Base-by-base conservation (phyloP, 2,329 filamentous ascomycete genomes). In the Blumeria graminis region DNA sequence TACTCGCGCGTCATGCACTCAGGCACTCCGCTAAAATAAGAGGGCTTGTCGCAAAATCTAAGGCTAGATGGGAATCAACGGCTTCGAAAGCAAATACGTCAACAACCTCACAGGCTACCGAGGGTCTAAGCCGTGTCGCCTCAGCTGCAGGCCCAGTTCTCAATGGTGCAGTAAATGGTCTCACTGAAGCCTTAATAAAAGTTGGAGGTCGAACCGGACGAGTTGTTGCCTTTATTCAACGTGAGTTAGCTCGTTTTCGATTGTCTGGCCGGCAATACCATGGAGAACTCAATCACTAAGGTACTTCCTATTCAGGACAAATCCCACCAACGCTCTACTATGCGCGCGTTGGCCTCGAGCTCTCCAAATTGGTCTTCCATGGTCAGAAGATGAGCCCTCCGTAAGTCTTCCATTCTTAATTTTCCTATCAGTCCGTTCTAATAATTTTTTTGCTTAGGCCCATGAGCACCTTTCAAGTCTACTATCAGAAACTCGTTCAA, bases 341-440 rank as follows among this genome's bases (percentile, higher is more conserved):
- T 76, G 81, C 83, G 66, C 85, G 81, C 70, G 90, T 96, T 68
- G 84, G 77, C 65, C 73, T 89, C 62, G 92, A 98, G 76, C 76
- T 96, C 59, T 78, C 77, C 68, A 94, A 86, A 77, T 77, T 95
- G 63, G 80, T 96, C 63, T 87, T 88, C 75, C 79, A 80, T 65
- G 82, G 81, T 70, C 88, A 90, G 72, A 86, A 84, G 74, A 95
- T 98, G 88, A 75, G 77, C 68, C 88, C 87, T 72, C 92, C 92
- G 92, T 98, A 84, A 81, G 89, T 32, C 32, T 51, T 34, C 14
- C 10, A 13, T 39, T 33, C 28, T 8, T 28, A 22, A 6, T 18
- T 38, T 34, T 34, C 36, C 11, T 45, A 28, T 45, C 14, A 22
- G 22, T 8, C 22, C 22, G 4, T n/a, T 45, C 46, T 39, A 11